These are phyloP conservation scores for Pyrenophora graminea DNA, from an alignment of 2,329 filamentous ascomycete genomes.

Conservation along the genomic window DNA sequence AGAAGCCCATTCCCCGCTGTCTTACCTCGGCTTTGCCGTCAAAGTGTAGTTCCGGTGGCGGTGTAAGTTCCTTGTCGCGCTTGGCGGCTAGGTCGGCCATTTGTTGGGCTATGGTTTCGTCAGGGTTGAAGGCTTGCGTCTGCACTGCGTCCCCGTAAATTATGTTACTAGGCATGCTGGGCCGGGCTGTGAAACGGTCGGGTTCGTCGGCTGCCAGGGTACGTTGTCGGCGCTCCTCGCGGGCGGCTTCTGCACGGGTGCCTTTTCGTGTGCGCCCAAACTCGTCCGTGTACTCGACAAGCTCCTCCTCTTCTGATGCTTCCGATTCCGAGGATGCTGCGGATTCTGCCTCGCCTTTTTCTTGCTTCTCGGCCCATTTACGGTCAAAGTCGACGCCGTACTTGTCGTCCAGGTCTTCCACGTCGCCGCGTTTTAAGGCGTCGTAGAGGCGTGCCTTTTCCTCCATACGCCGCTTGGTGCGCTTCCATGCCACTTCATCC, in stretches of 20 bases:
- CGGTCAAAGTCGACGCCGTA: constrained; percentile 88
- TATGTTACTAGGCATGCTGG: constrained; percentile 67
- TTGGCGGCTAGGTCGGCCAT: constrained; percentile 81
- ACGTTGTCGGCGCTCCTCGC: constrained; percentile 62
- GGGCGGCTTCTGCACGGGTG: constrained; percentile 69
- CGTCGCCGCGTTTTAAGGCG: constrained; percentile 85
- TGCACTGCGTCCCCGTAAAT: constrained; percentile 90
- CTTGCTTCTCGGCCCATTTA: constrained; percentile 82
- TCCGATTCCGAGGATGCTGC: constrained; percentile 45
- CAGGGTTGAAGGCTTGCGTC: constrained; percentile 77
- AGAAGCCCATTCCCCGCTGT: constrained; percentile 88
- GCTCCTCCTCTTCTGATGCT: constrained; percentile 56
- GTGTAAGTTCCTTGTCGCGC: constrained; percentile 78
- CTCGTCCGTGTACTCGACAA: constrained; percentile 89
- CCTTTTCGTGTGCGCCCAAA: constrained; percentile 81
- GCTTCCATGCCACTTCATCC: constrained; percentile 62
- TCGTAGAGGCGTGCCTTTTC: constrained; percentile 88
- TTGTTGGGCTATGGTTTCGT: constrained; percentile 63
- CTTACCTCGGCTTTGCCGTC: constrained; percentile 82
- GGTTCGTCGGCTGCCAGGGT: constrained; percentile 64
- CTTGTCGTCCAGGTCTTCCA: constrained; percentile 65
- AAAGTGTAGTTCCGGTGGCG: constrained; percentile 81
- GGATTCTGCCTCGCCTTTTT: constrained; percentile 48
- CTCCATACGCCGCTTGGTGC: constrained; percentile 80
- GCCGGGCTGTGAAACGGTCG: constrained; percentile 70